Conservation (phyloP, 1,139 yeast genomes). For the Yamadazyma sp. region DNA sequence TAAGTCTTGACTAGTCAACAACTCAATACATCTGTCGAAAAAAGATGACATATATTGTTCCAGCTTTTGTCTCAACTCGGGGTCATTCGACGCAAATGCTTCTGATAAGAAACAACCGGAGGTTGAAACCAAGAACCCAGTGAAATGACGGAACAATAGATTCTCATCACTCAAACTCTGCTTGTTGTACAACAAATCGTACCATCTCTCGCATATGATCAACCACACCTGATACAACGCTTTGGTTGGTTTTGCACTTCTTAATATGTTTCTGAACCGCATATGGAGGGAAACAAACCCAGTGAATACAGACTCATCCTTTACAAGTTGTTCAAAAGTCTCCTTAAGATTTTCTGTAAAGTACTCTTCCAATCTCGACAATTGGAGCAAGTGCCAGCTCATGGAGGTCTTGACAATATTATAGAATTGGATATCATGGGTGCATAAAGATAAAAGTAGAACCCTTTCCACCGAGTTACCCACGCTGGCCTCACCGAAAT, state of each 20-base stretch:
- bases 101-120: conserved; percentile 53
- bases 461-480: conserved; percentile 39
- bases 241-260: conserved; percentile 58
- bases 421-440: conserved; percentile 59
- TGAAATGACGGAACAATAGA: conserved; percentile 54
- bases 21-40: conserved; percentile 50
- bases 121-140: conserved; percentile 61
- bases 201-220: conserved; percentile 59
- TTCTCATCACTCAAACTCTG: conserved; percentile 29
- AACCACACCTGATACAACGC: conserved; percentile 65
- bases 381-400: conserved; percentile 45
- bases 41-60: conserved; percentile 38
- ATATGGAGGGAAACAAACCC: conserved; percentile 80
- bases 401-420: conserved; percentile 51
- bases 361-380: conserved; percentile 11
- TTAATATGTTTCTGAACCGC: conserved; percentile 55
- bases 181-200: conserved; percentile 27
- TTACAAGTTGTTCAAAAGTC: conserved; percentile 49
- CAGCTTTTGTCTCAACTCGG: conserved; percentile 26
- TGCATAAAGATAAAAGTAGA: conserved; percentile 50
- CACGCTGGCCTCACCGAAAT: conserved; percentile 12
- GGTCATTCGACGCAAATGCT: conserved; percentile 25
- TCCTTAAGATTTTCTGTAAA: conserved; percentile 30
- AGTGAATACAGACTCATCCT: conserved; percentile 64
- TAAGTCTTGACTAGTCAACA: conserved; percentile 51